Evolutionary conservation across 768 basidiomycete species (phyloP).

Genomic region (Pisolithus albus): DNA sequence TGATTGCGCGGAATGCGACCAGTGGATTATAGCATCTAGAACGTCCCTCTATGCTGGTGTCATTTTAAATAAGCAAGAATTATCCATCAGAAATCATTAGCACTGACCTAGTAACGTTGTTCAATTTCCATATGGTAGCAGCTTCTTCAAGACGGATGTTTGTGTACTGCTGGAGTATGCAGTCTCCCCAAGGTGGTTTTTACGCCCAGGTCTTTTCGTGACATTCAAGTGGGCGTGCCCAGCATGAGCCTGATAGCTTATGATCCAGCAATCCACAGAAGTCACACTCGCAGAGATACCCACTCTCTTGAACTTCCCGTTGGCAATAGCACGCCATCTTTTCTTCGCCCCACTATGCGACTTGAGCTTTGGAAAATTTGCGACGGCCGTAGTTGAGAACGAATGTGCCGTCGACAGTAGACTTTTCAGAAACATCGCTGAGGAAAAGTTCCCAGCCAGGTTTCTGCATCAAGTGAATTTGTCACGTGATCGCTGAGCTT

Average conservation of each 20-base stretch:
- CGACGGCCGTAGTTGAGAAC: slow-evolving; percentile 55
- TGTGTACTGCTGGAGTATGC: slow-evolving; percentile 62
- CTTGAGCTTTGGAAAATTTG: slow-evolving; percentile 69
- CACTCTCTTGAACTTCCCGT: slow-evolving; percentile 70
- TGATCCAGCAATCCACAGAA: background rate
- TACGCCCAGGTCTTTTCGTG: slow-evolving; percentile 54
- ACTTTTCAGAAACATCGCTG: slow-evolving; percentile 24
- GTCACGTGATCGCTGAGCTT: no score
- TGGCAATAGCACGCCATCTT: slow-evolving; percentile 67
- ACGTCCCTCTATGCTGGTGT: no score
- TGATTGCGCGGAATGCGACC: no score
- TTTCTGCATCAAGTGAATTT: no score
- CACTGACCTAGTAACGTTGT: slow-evolving; percentile 12
- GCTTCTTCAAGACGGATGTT: slow-evolving; percentile 58
- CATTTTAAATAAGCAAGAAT: no score
- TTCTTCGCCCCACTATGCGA: slow-evolving; percentile 78
- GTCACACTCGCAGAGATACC: slow-evolving; percentile 17
- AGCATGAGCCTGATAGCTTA: slow-evolving; percentile 50
- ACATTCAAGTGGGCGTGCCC: slow-evolving; percentile 69
- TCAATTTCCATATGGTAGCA: slow-evolving; percentile 61
- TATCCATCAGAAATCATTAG: background rate
- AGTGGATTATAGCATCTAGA: slow-evolving; percentile 3
- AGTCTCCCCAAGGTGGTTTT: slow-evolving; percentile 59
- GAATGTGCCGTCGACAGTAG: slow-evolving; percentile 28
- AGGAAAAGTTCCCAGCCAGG: background rate